Percentiles rank a stretch among this genome's conserved stretches.
Conservation (phyloP, 2,329 filamentous ascomycete genomes). For the Diaporthe citrichinensis region DNA sequence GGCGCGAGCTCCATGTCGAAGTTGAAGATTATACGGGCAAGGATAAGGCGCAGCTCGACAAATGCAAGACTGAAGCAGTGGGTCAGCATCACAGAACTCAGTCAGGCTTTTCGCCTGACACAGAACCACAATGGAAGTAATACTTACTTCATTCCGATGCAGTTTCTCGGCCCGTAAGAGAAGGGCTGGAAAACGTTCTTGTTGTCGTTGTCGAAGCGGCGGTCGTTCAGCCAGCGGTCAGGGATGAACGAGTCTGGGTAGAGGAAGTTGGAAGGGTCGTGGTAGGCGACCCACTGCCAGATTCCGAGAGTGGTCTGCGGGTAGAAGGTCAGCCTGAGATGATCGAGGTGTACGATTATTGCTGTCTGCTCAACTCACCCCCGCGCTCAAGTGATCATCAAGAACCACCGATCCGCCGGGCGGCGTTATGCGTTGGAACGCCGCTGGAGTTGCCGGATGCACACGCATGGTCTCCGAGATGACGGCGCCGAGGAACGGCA, state of each 20-base stretch:
- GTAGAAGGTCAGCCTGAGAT: not conserved
- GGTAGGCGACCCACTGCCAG: conserved; percentile 58
- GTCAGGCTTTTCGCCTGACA: too few species aligned
- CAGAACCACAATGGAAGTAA: not conserved
- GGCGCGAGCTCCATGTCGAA: conserved; percentile 58
- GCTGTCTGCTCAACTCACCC: conserved; percentile 47
- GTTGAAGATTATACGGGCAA: conserved; percentile 60
- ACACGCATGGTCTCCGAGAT: conserved; percentile 50
- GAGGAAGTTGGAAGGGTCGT: conserved; percentile 57
- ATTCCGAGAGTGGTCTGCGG: conserved; percentile 58
- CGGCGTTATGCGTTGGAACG: conserved; percentile 44
- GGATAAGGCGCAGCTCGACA: conserved; percentile 61
- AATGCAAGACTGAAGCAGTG: conserved; percentile 58
- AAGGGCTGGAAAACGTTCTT: conserved; percentile 59
- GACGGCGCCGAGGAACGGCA: conserved; percentile 50
- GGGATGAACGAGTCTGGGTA: conserved; percentile 60
- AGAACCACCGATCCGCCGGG: conserved; percentile 49
- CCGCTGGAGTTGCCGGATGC: conserved; percentile 47
- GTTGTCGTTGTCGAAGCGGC: conserved; percentile 54
- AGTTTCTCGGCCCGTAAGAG: conserved; percentile 60
- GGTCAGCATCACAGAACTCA: conserved; percentile 1
- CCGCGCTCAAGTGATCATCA: conserved; percentile 49
- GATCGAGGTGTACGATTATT: not conserved
- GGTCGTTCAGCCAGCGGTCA: conserved; percentile 59
- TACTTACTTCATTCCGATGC: conserved; percentile 62